These are phyloP conservation scores for Pseudofabraea citricarpa DNA, from an alignment of 2,329 filamentous ascomycete genomes.

Conservation along the genomic window DNA sequence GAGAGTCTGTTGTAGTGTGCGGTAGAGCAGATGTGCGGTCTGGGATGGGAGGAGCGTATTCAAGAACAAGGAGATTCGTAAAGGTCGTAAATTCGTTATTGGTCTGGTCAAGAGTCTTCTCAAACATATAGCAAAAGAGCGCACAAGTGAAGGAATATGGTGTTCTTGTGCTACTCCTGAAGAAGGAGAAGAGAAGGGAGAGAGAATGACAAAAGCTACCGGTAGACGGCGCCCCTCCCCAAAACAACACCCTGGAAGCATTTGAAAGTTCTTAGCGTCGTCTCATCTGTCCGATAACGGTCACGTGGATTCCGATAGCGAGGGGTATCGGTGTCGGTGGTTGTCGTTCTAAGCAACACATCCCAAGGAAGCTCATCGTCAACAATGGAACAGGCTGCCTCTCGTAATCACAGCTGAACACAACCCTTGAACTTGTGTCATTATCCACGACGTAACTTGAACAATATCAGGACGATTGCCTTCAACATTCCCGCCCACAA, in stretches of 20 bases:
- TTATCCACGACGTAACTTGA: background rate
- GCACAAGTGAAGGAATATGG: background rate
- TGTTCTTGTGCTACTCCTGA: background rate
- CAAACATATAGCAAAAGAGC: slow-evolving; percentile 2
- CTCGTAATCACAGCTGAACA: too few relatives aligned
- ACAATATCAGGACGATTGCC: too few relatives aligned
- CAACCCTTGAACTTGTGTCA: slow-evolving; percentile 1
- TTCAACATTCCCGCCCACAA: slow-evolving; percentile 29
- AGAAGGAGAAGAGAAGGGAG: background rate
- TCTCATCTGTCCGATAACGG: slow-evolving; percentile 6
- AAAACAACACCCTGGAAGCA: background rate
- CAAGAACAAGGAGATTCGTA: slow-evolving; percentile 28
- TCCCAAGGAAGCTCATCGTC: slow-evolving; percentile 12
- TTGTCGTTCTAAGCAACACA: background rate
- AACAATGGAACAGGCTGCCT: slow-evolving; percentile 9
- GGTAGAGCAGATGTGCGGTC: background rate
- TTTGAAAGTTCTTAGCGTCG: too few relatives aligned
- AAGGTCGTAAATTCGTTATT: slow-evolving; percentile 27
- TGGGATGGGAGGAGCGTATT: slow-evolving; percentile 8
- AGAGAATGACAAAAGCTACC: background rate
- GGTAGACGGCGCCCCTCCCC: background rate
- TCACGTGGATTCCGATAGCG: slow-evolving; percentile 9
- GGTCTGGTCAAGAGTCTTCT: background rate
- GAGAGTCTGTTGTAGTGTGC: background rate
- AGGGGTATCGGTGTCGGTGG: background rate